A percentile compares a stretch with the other conserved stretches of the same genome.
Evolutionary conservation across 495 filamentous ascomycete genomes (phyloP).

Genomic region (Neurospora sp.): DNA sequence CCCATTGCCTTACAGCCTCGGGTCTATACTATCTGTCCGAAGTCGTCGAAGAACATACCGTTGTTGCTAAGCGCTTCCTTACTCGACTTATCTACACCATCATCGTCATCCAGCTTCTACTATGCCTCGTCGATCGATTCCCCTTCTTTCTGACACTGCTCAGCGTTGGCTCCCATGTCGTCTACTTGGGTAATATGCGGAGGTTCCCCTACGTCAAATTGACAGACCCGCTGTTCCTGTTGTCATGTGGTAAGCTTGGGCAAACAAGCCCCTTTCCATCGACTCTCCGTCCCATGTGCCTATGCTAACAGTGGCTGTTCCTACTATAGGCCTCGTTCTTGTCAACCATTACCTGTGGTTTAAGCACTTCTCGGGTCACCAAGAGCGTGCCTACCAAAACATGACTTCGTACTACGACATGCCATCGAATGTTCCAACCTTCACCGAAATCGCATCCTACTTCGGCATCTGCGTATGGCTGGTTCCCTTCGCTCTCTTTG

Average conservation of each 20-base stretch:
- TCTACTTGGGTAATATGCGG: constrained; percentile 84
- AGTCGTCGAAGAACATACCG: constrained; percentile 94
- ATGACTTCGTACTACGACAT: constrained; percentile 46
- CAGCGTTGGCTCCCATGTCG: constrained; percentile 68
- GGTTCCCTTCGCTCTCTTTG: constrained; percentile 90
- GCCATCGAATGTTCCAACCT: constrained; percentile 58
- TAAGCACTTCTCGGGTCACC: constrained; percentile 69
- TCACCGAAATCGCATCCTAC: constrained; percentile 91
- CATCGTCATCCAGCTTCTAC: constrained; percentile 62
- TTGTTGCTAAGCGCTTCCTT: constrained; percentile 76
- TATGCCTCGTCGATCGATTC: constrained; percentile 75
- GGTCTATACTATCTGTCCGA: constrained; percentile 98
- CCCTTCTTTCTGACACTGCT: constrained; percentile 63
- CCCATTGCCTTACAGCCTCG: constrained; percentile 49
- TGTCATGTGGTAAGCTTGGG: constrained; percentile 55
- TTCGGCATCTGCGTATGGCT: constrained; percentile 97
- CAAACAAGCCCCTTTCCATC: constrained; percentile 10
- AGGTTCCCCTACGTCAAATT: constrained; percentile 83
- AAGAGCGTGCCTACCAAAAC: constrained; percentile 33
- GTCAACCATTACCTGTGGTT: constrained; percentile 98
- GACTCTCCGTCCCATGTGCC: not conserved
- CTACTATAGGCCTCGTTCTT: constrained; percentile 61
- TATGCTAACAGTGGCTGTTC: constrained; percentile 9
- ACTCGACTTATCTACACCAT: constrained; percentile 77
- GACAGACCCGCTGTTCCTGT: constrained; percentile 76